Base-by-base conservation (phyloP, 768 basidiomycete genomes). In the Macrocybe gigantea region DNA sequence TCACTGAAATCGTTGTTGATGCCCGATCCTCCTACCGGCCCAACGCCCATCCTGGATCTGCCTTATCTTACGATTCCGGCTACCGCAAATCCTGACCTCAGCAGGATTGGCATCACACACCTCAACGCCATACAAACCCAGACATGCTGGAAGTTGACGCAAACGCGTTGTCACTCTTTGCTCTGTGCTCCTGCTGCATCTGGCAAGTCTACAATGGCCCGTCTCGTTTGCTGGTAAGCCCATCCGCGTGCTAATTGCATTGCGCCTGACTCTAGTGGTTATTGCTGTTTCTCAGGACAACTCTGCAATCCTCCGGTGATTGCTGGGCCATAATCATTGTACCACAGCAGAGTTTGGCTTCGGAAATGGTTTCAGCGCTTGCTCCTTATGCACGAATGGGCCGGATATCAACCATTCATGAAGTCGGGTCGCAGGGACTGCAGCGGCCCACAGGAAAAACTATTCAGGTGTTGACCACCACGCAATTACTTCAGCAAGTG, bases 51-150 rank as follows among this genome's bases (percentile, higher is more conserved):
- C 6, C 61, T 93, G 40, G 76, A 88, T 50, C 71, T 94, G 9
- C 90, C 93, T 2, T 85, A 88, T 61, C 74, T 98, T 6, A 63
- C 77, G 5, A 67, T 79, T 22, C 74, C 77, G 11, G 69, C 73
- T 5, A 59, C 89, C 10, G 71, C 71, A 40, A 66, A 80, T 49
- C 63, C 70, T 0, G 49, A 60, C 1, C 60, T 88, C 3, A 69
- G 74, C 54, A 64, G 69, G 13, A 49, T 73, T 1, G 72, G 66
- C 38, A 52, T 85, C 29, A 70, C 67, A 15, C 73, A 75, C 31
- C 74, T 98, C 61, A 96, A 93, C 57, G 79, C 83, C 1, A 81
- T 96, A 1, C 96, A 99, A 60, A 90, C 88, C 0, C 95, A 98
- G 53, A 71, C 79, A 6, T 89, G 88, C 62, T 98, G 95, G 91